A percentile compares a stretch with the other conserved stretches of the same genome.
phyloP scores from a whole-genome alignment of 192 early-diverging fungal species.

The Rhizophagus prolifer region DNA sequence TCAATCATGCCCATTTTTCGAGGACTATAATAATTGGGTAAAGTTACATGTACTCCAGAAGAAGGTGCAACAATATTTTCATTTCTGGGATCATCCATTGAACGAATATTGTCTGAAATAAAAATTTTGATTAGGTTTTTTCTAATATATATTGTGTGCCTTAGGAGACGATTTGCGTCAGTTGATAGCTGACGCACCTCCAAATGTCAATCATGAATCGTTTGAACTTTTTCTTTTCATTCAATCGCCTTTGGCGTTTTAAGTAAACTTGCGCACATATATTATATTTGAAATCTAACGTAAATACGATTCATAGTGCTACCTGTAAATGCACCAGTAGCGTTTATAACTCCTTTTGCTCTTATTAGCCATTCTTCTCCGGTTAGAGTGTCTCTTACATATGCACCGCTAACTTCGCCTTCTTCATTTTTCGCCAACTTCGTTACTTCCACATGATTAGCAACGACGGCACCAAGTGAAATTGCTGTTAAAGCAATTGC shows the following conservation, averaged over 20 bases:
- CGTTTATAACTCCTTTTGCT: slow-evolving; percentile 94
- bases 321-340: slow-evolving; percentile 73
- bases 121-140: neutral
- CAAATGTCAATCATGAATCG: too few relatives aligned
- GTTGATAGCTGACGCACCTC: too few relatives aligned
- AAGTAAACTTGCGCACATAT: too few relatives aligned
- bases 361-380: slow-evolving; percentile 85
- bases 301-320: neutral
- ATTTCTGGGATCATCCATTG: slow-evolving; percentile 79
- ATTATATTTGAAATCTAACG: too few relatives aligned
- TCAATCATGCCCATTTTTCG: slow-evolving; percentile 94
- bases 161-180: too few relatives aligned
- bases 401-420: slow-evolving; percentile 73
- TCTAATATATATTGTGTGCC: too few relatives aligned
- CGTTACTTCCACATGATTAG: slow-evolving; percentile 91
- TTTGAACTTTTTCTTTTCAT: too few relatives aligned
- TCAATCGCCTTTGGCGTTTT: too few relatives aligned
- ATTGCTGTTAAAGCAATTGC: slow-evolving; percentile 89
- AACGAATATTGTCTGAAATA: slow-evolving; percentile 76
- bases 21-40: slow-evolving; percentile 95
- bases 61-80: slow-evolving; percentile 89
- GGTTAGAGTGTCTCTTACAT: slow-evolving; percentile 77
- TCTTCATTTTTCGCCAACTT: slow-evolving; percentile 71
- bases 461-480: slow-evolving; percentile 85
- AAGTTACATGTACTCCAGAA: slow-evolving; percentile 90